These are phyloP conservation scores for Ustilago shanxiensis DNA, from an alignment of 1,284 basidiomycete genomes.

Conservation along the genomic window DNA sequence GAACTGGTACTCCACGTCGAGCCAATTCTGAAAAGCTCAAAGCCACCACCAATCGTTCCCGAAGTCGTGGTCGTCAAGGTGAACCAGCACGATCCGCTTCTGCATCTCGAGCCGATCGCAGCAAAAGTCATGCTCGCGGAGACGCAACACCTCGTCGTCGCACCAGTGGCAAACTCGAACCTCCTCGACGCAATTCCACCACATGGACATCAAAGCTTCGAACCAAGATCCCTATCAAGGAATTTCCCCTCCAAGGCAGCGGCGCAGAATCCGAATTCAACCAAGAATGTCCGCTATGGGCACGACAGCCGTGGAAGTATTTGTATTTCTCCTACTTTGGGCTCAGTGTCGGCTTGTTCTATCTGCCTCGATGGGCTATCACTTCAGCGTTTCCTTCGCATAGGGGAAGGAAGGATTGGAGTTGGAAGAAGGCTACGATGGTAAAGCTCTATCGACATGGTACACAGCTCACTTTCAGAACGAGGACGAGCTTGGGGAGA, in stretches of 20 bases:
- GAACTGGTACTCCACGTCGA: conserved; percentile 13
- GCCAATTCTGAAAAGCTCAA: conserved; percentile 34
- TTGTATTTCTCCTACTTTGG: conserved; percentile 64
- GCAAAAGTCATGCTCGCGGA: conserved; percentile 13
- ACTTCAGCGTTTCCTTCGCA: conserved; percentile 38
- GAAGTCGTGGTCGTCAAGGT: conserved; percentile 7
- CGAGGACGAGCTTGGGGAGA: conserved; percentile 54
- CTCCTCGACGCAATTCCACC: conserved; percentile 27
- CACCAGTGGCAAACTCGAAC: conserved; percentile 2
- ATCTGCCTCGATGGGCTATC: conserved; percentile 58
- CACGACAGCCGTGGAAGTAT: conserved; percentile 58
- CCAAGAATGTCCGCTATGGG: conserved; percentile 59
- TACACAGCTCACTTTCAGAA: conserved; percentile 61
- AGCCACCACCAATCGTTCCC: background rate
- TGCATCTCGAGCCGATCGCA: conserved; percentile 24
- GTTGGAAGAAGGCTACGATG: conserved; percentile 62
- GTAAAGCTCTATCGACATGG: conserved; percentile 60
- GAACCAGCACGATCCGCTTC: conserved; percentile 23
- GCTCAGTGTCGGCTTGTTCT: conserved; percentile 54
- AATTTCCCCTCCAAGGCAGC: conserved; percentile 63
- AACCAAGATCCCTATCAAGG: conserved; percentile 54
- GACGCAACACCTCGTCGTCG: background rate
- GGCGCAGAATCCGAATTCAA: conserved; percentile 61
- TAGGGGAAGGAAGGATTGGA: conserved; percentile 57
- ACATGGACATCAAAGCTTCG: conserved; percentile 48